Conservation (phyloP, 306 rosid species). For the Ormosia semicastrata region DNA sequence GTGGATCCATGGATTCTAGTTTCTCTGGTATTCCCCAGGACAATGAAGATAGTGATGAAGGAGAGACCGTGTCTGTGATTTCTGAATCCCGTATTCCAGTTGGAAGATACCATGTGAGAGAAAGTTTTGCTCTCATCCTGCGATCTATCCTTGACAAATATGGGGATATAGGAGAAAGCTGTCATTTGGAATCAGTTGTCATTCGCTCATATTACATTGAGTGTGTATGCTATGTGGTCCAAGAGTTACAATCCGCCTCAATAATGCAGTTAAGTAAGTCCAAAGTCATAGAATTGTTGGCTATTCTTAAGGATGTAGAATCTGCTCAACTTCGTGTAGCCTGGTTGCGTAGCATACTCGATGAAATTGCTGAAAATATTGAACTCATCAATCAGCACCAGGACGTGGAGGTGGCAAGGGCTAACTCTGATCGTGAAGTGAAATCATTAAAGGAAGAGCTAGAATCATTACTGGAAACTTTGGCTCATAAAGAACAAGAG, state of each 20-base stretch:
- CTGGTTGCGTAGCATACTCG: conserved; percentile 59
- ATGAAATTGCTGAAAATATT: conserved; percentile 47
- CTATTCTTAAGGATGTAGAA: conserved; percentile 87
- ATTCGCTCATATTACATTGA: conserved; percentile 81
- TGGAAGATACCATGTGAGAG: conserved; percentile 68
- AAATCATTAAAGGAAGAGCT: conserved; percentile 56
- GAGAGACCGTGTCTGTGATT: conserved; percentile 40
- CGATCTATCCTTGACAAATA: conserved; percentile 59
- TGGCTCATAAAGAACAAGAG: conserved; percentile 67
- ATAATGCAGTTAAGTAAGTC: conserved; percentile 45
- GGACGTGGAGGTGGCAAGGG: conserved; percentile 43
- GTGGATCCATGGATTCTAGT: conserved; percentile 41
- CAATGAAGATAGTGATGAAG: conserved; percentile 48
- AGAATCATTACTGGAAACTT: conserved; percentile 46
- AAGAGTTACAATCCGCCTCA: conserved; percentile 58
- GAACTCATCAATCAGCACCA: conserved; percentile 51
- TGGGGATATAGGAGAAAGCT: conserved; percentile 75
- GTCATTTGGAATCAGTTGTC: conserved; percentile 69
- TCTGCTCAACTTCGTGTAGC: conserved; percentile 57
- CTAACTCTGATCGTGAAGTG: conserved; percentile 43
- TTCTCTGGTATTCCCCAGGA: conserved; percentile 39
- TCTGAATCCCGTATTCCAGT: conserved; percentile 67
- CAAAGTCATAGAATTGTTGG: conserved; percentile 62
- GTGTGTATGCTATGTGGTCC: conserved; percentile 78
- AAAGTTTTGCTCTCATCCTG: conserved; percentile 61